Base-by-base conservation (phyloP, 139 green algal species). In the Picochlorum sp. region DNA sequence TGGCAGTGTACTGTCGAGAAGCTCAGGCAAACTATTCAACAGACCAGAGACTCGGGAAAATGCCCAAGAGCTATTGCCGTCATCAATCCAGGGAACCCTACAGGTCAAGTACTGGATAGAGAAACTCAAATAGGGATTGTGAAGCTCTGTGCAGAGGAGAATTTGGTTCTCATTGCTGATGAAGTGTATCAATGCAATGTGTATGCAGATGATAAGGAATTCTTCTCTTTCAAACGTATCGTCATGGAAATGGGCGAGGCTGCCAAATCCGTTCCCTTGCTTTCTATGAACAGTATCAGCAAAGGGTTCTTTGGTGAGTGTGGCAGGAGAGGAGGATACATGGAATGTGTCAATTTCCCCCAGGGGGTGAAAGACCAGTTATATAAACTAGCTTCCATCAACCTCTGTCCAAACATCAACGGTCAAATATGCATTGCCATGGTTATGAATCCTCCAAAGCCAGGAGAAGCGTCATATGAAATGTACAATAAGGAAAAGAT, bases 81-180 rank as follows among this genome's bases (percentile, higher is more conserved):
- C 4, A 98, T 98, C 74, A 97, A 97, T 73, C 92, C 92, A 0
- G 92, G 92, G 65, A 98, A 98, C 78, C 92, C 92, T 30, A 97
- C 91, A 11, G 89, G 83, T 24, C 72, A 83, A 81, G 80, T 82
- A 28, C 76, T 96, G 52, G 75, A 73, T 16, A 62, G 78, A 38
- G 75, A 77, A 8, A 91, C 94, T 75, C 82, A 86, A 74, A 57
- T 74, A 51, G 77, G 80, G 15, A 58, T 96, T 2, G 64, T 90
- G 51, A 14, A 68, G 21, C 93, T 96, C 68, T 90, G 81, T 74
- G 60, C 65, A 30, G 41, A 78, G 44, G 75, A 88, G 44, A 23
- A 18, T 13, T 32, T 66, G 28, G 47, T 77, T 49, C 65, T 97
- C 13, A 82, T 97, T 23, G 89, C 92, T 3, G 92, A 98, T 58